These are phyloP conservation scores for Phytopythium montanum DNA, from an alignment of 352 stramenopile species.

Conservation along the genomic window DNA sequence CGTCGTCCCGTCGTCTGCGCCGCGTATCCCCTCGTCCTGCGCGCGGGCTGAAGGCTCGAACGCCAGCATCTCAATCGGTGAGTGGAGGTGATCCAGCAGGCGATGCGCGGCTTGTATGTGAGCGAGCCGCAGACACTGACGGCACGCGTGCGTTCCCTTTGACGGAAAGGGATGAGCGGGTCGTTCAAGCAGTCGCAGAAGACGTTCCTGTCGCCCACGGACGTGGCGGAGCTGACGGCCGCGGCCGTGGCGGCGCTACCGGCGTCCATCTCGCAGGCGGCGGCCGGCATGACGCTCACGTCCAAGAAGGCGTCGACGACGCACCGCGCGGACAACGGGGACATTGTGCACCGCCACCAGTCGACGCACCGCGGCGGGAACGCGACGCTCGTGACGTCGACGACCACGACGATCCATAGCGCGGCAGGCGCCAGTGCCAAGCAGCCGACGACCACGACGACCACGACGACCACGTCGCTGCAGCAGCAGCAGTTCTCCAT, in stretches of 20 bases:
- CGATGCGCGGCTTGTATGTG: background rate
- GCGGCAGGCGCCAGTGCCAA: constrained; percentile 27
- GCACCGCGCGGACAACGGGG: constrained; percentile 65
- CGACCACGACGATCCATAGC: constrained; percentile 73
- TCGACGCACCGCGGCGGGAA: constrained; percentile 69
- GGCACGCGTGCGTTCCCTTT: background rate
- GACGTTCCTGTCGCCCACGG: constrained; percentile 66
- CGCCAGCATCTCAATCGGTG: background rate
- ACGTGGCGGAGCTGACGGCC: constrained; percentile 75
- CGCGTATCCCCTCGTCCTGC: background rate
- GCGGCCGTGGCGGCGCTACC: constrained; percentile 65
- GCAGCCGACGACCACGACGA: constrained; percentile 20
- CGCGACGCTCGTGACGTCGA: constrained; percentile 71
- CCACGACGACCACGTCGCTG: constrained; percentile 17
- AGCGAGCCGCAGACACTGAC: background rate
- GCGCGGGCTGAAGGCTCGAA: background rate
- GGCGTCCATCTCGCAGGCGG: constrained; percentile 50
- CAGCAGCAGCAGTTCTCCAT: constrained; percentile 49
- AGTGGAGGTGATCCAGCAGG: background rate
- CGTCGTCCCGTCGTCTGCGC: background rate
- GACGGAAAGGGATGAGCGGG: constrained; percentile 34
- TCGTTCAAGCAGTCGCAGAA: constrained; percentile 49
- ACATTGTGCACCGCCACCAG: constrained; percentile 77
- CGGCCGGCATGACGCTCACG: constrained; percentile 34
- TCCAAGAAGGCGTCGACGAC: constrained; percentile 44